phyloP scores from a whole-genome alignment of 169 alveolate species.

The Cryptosporidium baileyi region DNA sequence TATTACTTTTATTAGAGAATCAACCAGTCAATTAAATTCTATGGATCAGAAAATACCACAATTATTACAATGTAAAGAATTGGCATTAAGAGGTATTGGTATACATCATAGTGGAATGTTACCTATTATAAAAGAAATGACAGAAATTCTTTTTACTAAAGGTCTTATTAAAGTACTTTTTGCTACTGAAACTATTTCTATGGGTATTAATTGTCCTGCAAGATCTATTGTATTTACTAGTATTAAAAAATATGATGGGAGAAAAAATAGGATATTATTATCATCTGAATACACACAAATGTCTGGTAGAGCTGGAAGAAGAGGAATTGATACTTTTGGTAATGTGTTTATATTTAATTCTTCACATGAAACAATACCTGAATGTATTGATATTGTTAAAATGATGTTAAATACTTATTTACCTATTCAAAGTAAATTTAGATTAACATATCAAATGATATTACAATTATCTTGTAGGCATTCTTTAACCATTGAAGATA shows the following conservation, averaged over 20 bases:
- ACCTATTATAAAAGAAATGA: conserved; percentile 97
- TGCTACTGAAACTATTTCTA: conserved; percentile 99
- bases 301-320: conserved; percentile 99
- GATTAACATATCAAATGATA: conserved; percentile 88
- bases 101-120: conserved; percentile 98
- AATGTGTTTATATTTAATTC: conserved; percentile 88
- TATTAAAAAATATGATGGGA: conserved; percentile 92
- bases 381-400: conserved; percentile 83
- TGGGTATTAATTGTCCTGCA: conserved; percentile 99
- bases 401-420: conserved; percentile 86
- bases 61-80: conserved; percentile 80
- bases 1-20: conserved; percentile 83
- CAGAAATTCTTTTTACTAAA: conserved; percentile 94
- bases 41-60: conserved; percentile 90
- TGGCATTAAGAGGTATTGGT: conserved; percentile 94
- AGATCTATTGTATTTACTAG: conserved; percentile 95
- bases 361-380: conserved; percentile 88
- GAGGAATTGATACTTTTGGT: conserved; percentile 97
- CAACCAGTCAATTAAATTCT: conserved; percentile 80
- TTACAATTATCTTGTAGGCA: conserved; percentile 83
- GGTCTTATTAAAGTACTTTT: conserved; percentile 95
- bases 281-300: conserved; percentile 98
- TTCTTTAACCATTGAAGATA: conserved; percentile 81
- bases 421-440: conserved; percentile 88
- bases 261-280: conserved; percentile 82